Conservation (phyloP, 495 filamentous ascomycete species). For the Lasiosphaeria hispida region DNA sequence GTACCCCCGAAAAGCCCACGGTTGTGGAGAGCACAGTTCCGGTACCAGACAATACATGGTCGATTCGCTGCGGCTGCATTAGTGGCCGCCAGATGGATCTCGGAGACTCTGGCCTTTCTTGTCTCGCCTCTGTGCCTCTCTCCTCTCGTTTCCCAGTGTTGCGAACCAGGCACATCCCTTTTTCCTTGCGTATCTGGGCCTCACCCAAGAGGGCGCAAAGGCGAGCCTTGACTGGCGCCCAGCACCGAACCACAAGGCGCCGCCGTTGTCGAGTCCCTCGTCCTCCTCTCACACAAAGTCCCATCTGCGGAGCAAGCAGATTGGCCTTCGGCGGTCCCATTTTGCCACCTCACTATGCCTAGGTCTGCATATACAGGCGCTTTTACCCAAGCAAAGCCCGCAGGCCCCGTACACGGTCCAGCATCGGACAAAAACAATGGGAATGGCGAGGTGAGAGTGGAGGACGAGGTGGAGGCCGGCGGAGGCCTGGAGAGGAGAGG, state of each 20-base stretch:
- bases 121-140: constrained; percentile 19
- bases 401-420: constrained; percentile 21
- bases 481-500: constrained; percentile 6
- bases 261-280: constrained; percentile 21
- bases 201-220: constrained; percentile 15
- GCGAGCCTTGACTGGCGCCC: constrained; percentile 32
- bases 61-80: constrained; percentile 46
- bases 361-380: constrained; percentile 42
- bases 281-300: constrained; percentile 17
- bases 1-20: constrained; percentile 28
- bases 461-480: constrained; percentile 10
- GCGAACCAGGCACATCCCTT: constrained; percentile 41
- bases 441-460: constrained; percentile 7
- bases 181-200: constrained; percentile 26
- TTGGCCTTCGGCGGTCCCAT: constrained; percentile 43
- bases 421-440: constrained; percentile 36
- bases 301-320: constrained; percentile 25
- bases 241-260: constrained; percentile 20
- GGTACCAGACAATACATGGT: constrained; percentile 31
- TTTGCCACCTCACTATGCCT: constrained; percentile 46
- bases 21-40: constrained; percentile 20
- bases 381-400: constrained; percentile 34
- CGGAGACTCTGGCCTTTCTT: constrained; percentile 21
- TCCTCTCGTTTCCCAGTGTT: constrained; percentile 10
- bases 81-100: constrained; percentile 52